phyloP scores from a whole-genome alignment of 345 rosid genomes.

The Ceriops decandra region DNA sequence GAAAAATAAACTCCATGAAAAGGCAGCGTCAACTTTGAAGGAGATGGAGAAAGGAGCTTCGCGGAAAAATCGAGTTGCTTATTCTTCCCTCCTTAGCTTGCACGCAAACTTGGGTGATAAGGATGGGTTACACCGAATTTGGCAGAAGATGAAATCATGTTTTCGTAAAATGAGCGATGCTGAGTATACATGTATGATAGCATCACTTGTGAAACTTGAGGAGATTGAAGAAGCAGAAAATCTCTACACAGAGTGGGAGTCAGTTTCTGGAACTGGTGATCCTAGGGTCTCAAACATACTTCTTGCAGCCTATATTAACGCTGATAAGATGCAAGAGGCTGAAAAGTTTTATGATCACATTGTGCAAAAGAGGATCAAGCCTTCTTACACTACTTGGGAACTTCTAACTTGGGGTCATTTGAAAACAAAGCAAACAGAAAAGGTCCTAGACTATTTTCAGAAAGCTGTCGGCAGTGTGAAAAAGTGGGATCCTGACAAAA shows the following conservation, averaged over 20 bases:
- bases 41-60: constrained; percentile 85
- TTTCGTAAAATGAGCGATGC: constrained; percentile 68
- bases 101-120: constrained; percentile 56
- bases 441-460: constrained; percentile 53
- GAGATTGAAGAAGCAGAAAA: constrained; percentile 58
- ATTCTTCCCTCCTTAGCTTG: constrained; percentile 73
- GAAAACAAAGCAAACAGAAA: constrained; percentile 44
- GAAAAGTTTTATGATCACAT: constrained; percentile 47
- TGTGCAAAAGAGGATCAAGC: constrained; percentile 47
- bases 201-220: constrained; percentile 69
- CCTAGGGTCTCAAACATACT: constrained; percentile 63
- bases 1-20: constrained; percentile 43
- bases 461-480: constrained; percentile 65
- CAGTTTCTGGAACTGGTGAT: constrained; percentile 53
- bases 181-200: constrained; percentile 67
- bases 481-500: constrained; percentile 61
- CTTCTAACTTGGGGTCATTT: constrained; percentile 70
- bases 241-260: constrained; percentile 76
- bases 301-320: constrained; percentile 64
- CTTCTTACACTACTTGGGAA: constrained; percentile 81
- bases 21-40: constrained; percentile 59
- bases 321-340: constrained; percentile 47
- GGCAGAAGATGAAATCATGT: constrained; percentile 61
- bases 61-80: constrained; percentile 49
- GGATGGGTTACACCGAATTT: constrained; percentile 54